Evolutionary conservation across 495 filamentous ascomycete species (phyloP).

Genomic region (Neurospora intermedia): DNA sequence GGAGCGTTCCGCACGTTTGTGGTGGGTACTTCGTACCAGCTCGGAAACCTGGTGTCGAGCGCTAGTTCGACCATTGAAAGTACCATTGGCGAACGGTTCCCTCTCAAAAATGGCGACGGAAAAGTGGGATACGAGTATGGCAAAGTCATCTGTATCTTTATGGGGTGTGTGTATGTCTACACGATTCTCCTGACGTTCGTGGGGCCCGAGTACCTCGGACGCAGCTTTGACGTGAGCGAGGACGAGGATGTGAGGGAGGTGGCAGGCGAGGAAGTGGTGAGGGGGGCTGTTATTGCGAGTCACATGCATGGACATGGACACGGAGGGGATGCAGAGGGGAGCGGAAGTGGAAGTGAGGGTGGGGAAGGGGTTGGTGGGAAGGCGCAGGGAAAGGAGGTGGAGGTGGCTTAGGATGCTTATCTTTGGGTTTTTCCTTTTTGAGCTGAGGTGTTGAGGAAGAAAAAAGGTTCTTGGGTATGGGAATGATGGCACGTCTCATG

Average conservation of each 20-base stretch:
- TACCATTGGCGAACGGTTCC: conserved; percentile 72
- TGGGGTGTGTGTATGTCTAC: conserved; percentile 85
- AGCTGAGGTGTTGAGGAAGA: background rate
- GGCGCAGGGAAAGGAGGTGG: background rate
- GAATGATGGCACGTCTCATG: background rate
- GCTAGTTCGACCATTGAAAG: conserved; percentile 77
- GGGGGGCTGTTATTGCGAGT: conserved; percentile 2
- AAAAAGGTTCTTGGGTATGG: background rate
- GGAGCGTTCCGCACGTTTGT: conserved; percentile 75
- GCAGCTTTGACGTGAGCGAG: conserved; percentile 53
- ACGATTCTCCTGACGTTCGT: conserved; percentile 62
- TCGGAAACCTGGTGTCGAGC: conserved; percentile 66
- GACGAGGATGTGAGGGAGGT: conserved; percentile 55
- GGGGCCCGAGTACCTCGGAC: conserved; percentile 63
- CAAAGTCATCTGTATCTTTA: conserved; percentile 85
- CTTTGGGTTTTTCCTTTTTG: background rate
- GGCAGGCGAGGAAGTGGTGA: conserved; percentile 26
- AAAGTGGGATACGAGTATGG: conserved; percentile 63
- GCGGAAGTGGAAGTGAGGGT: background rate
- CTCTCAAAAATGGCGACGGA: conserved; percentile 31
- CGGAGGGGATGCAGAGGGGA: background rate
- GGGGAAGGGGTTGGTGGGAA: background rate
- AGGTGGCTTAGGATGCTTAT: background rate
- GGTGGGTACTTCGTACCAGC: conserved; percentile 74
- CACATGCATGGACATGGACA: background rate